Conservation (phyloP, 306 rosid species). For the Morella rubra region DNA sequence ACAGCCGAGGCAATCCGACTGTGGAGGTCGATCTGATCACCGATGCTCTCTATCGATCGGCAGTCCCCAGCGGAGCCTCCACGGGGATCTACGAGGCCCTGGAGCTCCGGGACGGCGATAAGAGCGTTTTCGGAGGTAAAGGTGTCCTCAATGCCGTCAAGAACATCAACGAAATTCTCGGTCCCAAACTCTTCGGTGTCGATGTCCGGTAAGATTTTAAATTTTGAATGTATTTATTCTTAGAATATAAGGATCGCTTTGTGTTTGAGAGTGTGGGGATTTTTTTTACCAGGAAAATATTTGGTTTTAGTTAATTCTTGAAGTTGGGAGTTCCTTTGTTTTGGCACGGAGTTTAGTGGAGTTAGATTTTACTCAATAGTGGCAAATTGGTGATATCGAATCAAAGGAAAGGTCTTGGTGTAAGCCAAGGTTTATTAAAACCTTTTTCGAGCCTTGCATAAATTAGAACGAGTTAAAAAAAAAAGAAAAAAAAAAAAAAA, state of each 20-base stretch:
- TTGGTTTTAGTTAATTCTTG: not conserved
- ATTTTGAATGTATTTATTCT: not conserved
- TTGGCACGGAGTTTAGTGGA: not conserved
- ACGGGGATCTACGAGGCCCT: conserved; percentile 97
- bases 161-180: conserved; percentile 75
- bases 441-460: no score
- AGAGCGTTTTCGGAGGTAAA: conserved; percentile 80
- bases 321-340: not conserved
- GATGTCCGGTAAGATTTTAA: conserved; percentile 62
- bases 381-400: not conserved
- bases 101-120: conserved; percentile 93
- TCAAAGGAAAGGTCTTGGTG: not conserved
- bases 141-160: conserved; percentile 86
- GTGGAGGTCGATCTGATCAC: conserved; percentile 93
- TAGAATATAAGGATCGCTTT: not conserved
- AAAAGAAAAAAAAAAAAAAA: no score
- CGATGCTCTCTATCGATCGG: conserved; percentile 83
- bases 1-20: conserved; percentile 96
- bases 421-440: not conserved
- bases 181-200: conserved; percentile 79
- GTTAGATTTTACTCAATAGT: not conserved
- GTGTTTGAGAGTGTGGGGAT: not conserved
- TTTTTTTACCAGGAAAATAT: not conserved
- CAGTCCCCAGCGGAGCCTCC: conserved; percentile 96
- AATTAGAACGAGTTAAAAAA: no score